A percentile compares a stretch with the other conserved stretches of the same genome.
Conservation (phyloP, 1,284 basidiomycete species). For the Inonotus hispidus region DNA sequence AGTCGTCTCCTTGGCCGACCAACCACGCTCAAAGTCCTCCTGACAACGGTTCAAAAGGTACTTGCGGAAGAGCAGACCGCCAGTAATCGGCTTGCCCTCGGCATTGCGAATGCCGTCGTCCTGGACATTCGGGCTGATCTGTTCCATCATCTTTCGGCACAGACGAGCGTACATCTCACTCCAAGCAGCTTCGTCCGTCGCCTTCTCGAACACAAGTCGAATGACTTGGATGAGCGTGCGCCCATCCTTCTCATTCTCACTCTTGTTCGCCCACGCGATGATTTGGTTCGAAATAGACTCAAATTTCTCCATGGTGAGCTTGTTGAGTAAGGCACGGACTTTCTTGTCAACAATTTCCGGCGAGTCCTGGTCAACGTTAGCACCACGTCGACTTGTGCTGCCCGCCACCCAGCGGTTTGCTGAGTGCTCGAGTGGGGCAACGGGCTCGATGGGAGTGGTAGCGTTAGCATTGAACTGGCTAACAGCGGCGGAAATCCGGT, state of each 20-base stretch:
- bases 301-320: conserved; percentile 96
- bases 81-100: conserved; percentile 82
- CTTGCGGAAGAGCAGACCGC: conserved; percentile 92
- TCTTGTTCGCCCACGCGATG: conserved; percentile 92
- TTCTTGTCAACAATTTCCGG: conserved; percentile 88
- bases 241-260: conserved; percentile 88
- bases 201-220: conserved; percentile 94
- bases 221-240: conserved; percentile 94
- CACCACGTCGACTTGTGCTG: conserved; percentile 11
- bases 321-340: conserved; percentile 92
- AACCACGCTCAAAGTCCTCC: conserved; percentile 91
- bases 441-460: conserved; percentile 44
- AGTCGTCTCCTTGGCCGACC: conserved; percentile 68
- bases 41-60: conserved; percentile 92
- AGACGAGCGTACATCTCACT: conserved; percentile 96
- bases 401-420: conserved; percentile 76
- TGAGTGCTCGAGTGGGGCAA: conserved; percentile 71
- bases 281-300: conserved; percentile 93
- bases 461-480: conserved; percentile 10
- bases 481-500: conserved; percentile 23
- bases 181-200: conserved; percentile 92
- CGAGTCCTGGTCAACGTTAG: conserved; percentile 52
- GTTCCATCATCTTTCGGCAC: conserved; percentile 91
- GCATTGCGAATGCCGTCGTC: conserved; percentile 77
- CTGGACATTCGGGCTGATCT: conserved; percentile 79